Evolutionary conservation across 2,329 filamentous ascomycete genomes (phyloP), one percentile per base, ranked within the genome.

Genomic region (Claviceps quebecensis): DNA sequence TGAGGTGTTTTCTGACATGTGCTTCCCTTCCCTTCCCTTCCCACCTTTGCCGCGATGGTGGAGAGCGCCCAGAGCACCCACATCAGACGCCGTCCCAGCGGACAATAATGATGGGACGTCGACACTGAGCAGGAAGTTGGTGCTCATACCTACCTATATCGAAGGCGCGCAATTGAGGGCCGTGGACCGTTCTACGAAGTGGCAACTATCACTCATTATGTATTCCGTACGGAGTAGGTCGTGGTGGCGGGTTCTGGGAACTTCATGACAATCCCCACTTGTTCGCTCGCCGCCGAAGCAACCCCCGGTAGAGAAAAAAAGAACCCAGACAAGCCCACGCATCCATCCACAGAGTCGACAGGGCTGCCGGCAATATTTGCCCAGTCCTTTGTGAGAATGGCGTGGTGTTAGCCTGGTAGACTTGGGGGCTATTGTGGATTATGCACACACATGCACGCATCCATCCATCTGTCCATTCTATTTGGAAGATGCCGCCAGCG

Each of bases 1-100:
- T 34, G 29, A 34, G 57, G 47, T 56, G 50, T 56, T 58, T 57
- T 56, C 54, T 58, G 58, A 57, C 59, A 58, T 60, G 55, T 58
- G 56, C 56, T 55, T 54, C 23, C 11, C 44, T 22, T 19, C 23
- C 11, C 44, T 22, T 19, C 9, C 19, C 17, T 2, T 46, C 29
- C 45, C n/a, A 46, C 29, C 29, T 37, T 36, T 9, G 14, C 2
- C n/a, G 26, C 7, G 44, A 11, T 36, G 44, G 44, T 34, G 44
- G 9, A 14, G 44, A 48, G 14, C 14, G 13, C 16, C 19, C 22
- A 49, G 26, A 17, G 29, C 29, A 16, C 19, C 17, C 11, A 7
- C 19, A 13, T 43, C 40, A 40, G 39, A 36, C 40, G 46, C 23
- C 44, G 6, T 34, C 38, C 4, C 11, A 19, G 34, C 50, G 36